Percentiles rank a stretch among this genome's conserved stretches.
phyloP scores from a whole-genome alignment of 1,284 basidiomycete species.

The Leccinum subfulvum region DNA sequence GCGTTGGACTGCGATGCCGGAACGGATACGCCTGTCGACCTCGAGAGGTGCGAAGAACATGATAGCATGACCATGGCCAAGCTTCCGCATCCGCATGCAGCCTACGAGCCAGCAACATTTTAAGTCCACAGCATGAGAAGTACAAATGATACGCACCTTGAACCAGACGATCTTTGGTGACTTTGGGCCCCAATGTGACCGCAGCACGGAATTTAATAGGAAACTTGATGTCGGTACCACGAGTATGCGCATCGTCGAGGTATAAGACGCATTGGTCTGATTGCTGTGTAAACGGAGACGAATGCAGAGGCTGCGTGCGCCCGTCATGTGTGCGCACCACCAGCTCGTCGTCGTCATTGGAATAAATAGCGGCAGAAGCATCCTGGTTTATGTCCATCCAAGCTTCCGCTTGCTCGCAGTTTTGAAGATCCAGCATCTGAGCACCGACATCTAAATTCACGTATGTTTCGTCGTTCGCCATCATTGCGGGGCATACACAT shows the following conservation, averaged over 20 bases:
- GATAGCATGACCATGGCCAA: background rate
- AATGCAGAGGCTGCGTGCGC: background rate
- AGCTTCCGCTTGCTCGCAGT: background rate
- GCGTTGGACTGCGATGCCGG: conserved; percentile 9
- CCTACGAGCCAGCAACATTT: background rate
- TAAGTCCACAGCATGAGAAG: background rate
- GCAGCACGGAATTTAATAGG: background rate
- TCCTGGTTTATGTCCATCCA: background rate
- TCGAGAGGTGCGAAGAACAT: background rate
- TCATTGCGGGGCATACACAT: too few relatives aligned
- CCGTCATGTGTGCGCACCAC: background rate
- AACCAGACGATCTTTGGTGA: background rate
- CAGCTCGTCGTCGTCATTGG: background rate
- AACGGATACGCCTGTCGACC: background rate
- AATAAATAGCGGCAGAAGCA: background rate
- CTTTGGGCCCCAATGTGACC: background rate
- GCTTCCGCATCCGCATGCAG: background rate
- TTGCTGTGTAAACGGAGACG: background rate
- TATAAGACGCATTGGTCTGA: background rate
- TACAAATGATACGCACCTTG: too few relatives aligned
- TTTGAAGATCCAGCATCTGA: background rate
- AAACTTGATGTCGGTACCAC: background rate
- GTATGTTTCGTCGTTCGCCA: background rate
- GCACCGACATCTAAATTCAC: background rate
- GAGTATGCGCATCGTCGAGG: background rate